Evolutionary conservation across 495 filamentous ascomycete species (phyloP).

Genomic region (Podospora appendiculata): DNA sequence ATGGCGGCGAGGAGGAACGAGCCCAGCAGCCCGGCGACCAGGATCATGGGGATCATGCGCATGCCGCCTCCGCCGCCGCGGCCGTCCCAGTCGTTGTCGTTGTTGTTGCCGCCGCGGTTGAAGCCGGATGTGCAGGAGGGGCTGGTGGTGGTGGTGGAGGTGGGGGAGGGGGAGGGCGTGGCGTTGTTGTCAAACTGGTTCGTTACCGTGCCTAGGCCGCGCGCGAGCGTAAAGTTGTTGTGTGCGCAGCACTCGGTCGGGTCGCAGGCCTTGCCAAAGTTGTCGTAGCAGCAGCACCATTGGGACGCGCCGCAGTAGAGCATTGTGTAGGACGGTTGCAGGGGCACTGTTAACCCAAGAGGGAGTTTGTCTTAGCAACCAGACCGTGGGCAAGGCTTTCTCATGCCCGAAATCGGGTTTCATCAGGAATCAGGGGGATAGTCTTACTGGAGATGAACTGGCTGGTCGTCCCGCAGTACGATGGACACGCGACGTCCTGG

Average conservation of each 20-base stretch:
- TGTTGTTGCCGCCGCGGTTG: not conserved
- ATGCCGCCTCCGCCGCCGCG: not conserved
- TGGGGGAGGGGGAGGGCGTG: not conserved
- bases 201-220: constrained; percentile 7
- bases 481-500: constrained; percentile 21
- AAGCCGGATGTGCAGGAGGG: not conserved
- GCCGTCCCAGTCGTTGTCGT: not conserved
- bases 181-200: constrained; percentile 9
- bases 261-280: constrained; percentile 13
- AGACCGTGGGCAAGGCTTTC: too few relatives aligned
- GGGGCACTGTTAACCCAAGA: too few relatives aligned
- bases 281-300: constrained; percentile 24
- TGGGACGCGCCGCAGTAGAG: constrained; percentile 12
- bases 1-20: constrained; percentile 5
- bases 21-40: constrained; percentile 4
- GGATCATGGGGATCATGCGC: constrained; percentile 4
- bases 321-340: constrained; percentile 17
- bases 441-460: constrained; percentile 6
- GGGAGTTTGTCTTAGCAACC: not conserved
- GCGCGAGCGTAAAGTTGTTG: constrained; percentile 13
- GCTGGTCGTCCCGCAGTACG: constrained; percentile 16
- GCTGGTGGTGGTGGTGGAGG: not conserved
- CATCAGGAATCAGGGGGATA: too few relatives aligned
- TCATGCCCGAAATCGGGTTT: too few relatives aligned
- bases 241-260: constrained; percentile 14